Conservation (phyloP, 306 rosid species). For the Cucumis sativus region Cucumber_9930_V3 NC_026657.2:13179001-13179500, state of each 20-base stretch:
- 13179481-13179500: too few species aligned
- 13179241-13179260: background rate
- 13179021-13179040: background rate
- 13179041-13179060: background rate
- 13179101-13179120: conserved; percentile 16
- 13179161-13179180: background rate
- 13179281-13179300: background rate
- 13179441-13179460: background rate
- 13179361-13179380: background rate
- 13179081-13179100: background rate
- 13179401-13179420: too few species aligned
- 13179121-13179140: background rate
- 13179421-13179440: background rate
- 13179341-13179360: background rate
- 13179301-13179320: background rate
- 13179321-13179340: background rate
- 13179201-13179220: background rate
- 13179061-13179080: background rate
- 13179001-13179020: background rate
- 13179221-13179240: too few species aligned
- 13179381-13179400: background rate
- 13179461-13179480: too few species aligned
- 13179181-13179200: background rate
- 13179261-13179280: background rate
- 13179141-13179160: background rate